A percentile compares a stretch with the other conserved stretches of the same genome.
These are phyloP conservation scores for Wickerhamomyces sp. DNA, from an alignment of 1,139 yeast species.

Conservation along the genomic window DNA sequence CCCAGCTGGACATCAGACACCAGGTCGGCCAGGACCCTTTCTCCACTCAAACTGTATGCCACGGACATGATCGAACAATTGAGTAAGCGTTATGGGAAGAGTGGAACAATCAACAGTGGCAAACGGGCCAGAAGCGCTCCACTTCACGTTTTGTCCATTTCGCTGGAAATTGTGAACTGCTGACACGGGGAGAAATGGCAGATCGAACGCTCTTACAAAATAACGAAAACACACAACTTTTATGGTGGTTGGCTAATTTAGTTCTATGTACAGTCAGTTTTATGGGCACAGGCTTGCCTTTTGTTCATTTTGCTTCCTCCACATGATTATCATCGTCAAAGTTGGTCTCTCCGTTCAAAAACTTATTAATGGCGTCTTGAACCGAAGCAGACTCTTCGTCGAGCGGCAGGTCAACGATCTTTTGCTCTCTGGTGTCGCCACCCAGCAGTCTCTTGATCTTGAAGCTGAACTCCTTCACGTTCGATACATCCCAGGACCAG, in stretches of 20 bases:
- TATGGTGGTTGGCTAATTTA: too few species aligned
- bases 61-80: constrained; percentile 4
- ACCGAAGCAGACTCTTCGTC: constrained; percentile 56
- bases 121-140: too few species aligned
- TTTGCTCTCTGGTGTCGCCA: constrained; percentile 57
- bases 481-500: constrained; percentile 74
- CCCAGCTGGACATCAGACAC: constrained; percentile 12
- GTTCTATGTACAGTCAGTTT: background rate
- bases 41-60: constrained; percentile 8
- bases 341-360: constrained; percentile 23
- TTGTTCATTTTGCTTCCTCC: background rate
- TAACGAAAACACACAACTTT: too few species aligned
- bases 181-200: too few species aligned
- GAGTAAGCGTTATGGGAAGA: too few species aligned
- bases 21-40: constrained; percentile 10
- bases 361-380: constrained; percentile 23
- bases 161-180: too few species aligned
- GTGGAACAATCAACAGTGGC: too few species aligned
- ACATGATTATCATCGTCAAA: constrained; percentile 10
- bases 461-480: constrained; percentile 64
- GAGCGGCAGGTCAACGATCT: constrained; percentile 44
- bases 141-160: too few species aligned
- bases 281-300: background rate
- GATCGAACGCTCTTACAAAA: too few species aligned
- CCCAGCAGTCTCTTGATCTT: constrained; percentile 65